Conservation (phyloP, 495 filamentous ascomycete species). For the Penicillium arizonense region DNA sequence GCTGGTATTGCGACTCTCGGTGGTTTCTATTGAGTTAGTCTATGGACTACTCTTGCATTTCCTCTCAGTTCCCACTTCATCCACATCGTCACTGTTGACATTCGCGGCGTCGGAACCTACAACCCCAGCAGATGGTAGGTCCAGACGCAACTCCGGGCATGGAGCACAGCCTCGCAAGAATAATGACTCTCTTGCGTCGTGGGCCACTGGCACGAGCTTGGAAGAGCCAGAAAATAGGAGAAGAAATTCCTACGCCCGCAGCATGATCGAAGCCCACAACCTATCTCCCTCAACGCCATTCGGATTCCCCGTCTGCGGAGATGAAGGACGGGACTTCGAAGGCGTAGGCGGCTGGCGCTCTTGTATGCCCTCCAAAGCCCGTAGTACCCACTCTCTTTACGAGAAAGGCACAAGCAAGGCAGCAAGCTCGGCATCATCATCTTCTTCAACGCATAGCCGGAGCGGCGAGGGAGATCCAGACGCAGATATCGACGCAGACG, state of each 20-base stretch:
- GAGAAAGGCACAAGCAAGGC: constrained; percentile 20
- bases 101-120: constrained; percentile 32
- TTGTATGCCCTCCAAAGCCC: constrained; percentile 25
- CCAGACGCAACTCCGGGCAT: constrained; percentile 27
- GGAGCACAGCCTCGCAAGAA: constrained; percentile 17
- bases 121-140: constrained; percentile 29
- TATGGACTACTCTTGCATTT: constrained; percentile 58
- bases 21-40: constrained; percentile 70
- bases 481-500: constrained; percentile 45
- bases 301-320: constrained; percentile 33
- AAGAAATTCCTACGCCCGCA: constrained; percentile 19
- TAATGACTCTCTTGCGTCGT: constrained; percentile 14
- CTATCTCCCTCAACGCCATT: constrained; percentile 13
- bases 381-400: constrained; percentile 3
- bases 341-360: constrained; percentile 79
- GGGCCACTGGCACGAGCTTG: constrained; percentile 3
- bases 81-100: constrained; percentile 29
- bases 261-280: constrained; percentile 22
- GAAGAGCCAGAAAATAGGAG: constrained; percentile 12
- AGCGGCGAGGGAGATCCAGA: constrained; percentile 14
- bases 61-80: constrained; percentile 42
- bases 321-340: constrained; percentile 71
- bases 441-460: constrained; percentile 40
- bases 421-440: constrained; percentile 29
- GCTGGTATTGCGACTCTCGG: constrained; percentile 60